Evolutionary conservation across 2,329 filamentous ascomycete genomes (phyloP), one percentile per base, ranked within the genome.

Genomic region (Tolypocladium tundrense): DNA sequence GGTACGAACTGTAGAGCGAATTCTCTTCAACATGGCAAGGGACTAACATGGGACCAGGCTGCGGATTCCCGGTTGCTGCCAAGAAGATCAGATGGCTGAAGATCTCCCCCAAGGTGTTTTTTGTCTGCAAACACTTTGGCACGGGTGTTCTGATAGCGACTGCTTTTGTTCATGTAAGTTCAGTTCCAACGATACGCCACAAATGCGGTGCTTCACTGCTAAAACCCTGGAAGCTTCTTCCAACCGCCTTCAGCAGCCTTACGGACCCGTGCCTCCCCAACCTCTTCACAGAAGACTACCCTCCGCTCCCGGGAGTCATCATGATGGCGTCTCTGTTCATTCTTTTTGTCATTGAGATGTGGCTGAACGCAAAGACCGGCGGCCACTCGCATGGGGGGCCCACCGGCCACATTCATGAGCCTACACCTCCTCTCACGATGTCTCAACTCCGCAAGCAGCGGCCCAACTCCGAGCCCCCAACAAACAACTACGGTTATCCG

Each of bases 71-170:
- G 5, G 78, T 81, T 9, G 72, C 75, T 4, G 77, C 77, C 4
- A 80, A 79, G 70, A 84, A 83, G 68, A 71, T 85, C 63, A 78
- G 71, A 57, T 81, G 79, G 78, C 71, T 85, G 65, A 83, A 80
- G 69, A 79, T 84, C 10, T 80, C 81, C 0, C 72, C 78, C 1
- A 78, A 75, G 62, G 66, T 82, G 39, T 84, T 85, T 69, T 85
- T 85, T 66, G 79, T 81, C 57, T 84, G 81, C 70, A 85, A 85
- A 63, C 82, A 85, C 64, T 87, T 87, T 61, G 84, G 87, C 67
- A 90, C 87, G 0, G 87, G 87, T 60, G 87, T 90, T 21, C 75
- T 90, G 42, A 81, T 90, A 58, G 86, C 87, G 33, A 90, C 87
- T 2, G 87, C 87, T 3, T 90, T 90, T 63, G 86, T 89, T 24